Percentiles rank a stretch among this genome's conserved stretches.
phyloP scores from a whole-genome alignment of 192 early-diverging fungal genomes.

The Phlyctochytrium bullatum region DNA sequence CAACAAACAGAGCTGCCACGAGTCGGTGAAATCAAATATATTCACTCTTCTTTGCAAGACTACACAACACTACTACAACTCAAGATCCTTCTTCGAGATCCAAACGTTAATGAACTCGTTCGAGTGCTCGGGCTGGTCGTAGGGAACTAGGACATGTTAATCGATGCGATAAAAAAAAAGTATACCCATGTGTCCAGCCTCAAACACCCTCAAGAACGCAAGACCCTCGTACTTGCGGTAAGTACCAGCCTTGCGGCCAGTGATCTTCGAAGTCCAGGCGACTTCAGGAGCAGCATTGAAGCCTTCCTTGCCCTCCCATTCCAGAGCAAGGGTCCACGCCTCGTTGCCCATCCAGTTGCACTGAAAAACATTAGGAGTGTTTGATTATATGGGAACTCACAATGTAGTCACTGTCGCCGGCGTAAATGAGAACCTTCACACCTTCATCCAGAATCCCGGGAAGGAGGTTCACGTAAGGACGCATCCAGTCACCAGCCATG shows the following conservation, averaged over 20 bases:
- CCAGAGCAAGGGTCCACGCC: constrained; percentile 81
- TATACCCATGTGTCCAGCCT: constrained; percentile 65
- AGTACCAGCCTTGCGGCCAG: constrained; percentile 60
- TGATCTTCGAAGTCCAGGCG: constrained; percentile 65
- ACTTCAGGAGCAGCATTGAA: constrained; percentile 68
- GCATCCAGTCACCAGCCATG: constrained; percentile 87
- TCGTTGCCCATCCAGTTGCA: constrained; percentile 69
- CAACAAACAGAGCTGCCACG: no score
- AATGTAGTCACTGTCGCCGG: constrained; percentile 92
- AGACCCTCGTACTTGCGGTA: constrained; percentile 68
- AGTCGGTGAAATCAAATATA: no score
- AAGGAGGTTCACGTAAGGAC: constrained; percentile 64
- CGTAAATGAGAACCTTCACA: constrained; percentile 83
- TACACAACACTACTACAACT: no score
- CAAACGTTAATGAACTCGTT: constrained; percentile 88
- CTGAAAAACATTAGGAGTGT: not conserved
- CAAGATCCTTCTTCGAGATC: constrained; percentile 37
- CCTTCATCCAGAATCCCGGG: constrained; percentile 70
- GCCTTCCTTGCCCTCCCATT: constrained; percentile 75
- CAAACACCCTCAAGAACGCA: constrained; percentile 82
- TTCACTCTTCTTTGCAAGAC: no score
- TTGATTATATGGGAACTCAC: constrained; percentile 45
- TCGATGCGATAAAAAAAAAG: not conserved
- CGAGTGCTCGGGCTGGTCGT: constrained; percentile 81
- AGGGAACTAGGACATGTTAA: constrained; percentile 59